These are phyloP conservation scores for Flagelloscypha sp. DNA, from an alignment of 768 basidiomycete genomes.

Conservation along the genomic window DNA sequence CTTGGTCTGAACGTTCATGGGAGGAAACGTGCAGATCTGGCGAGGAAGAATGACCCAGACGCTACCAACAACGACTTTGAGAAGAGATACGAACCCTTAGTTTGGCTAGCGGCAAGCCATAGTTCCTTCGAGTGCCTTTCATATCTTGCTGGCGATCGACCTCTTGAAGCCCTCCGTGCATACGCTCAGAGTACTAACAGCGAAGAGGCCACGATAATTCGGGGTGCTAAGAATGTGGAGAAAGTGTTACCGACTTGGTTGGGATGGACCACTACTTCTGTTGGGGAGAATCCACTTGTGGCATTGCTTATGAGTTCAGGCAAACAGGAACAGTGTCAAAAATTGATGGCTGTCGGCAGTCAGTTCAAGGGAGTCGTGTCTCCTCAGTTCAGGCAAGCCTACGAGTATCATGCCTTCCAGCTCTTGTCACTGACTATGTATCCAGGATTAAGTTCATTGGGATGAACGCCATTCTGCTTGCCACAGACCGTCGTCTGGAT, in stretches of 20 bases:
- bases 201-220: slow-evolving; percentile 33
- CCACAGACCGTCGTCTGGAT: slow-evolving; percentile 22
- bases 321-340: slow-evolving; percentile 33
- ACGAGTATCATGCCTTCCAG: background rate
- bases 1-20: slow-evolving; percentile 56
- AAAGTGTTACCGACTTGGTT: slow-evolving; percentile 37
- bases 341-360: slow-evolving; percentile 35
- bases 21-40: slow-evolving; percentile 52
- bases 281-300: slow-evolving; percentile 47
- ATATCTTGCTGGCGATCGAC: slow-evolving; percentile 39
- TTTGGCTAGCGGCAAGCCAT: slow-evolving; percentile 36
- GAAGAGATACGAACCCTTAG: slow-evolving; percentile 17
- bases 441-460: slow-evolving; percentile 37
- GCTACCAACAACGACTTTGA: slow-evolving; percentile 15
- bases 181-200: slow-evolving; percentile 37
- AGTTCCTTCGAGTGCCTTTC: slow-evolving; percentile 30
- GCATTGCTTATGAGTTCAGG: slow-evolving; percentile 33
- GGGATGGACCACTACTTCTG: slow-evolving; percentile 37
- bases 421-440: slow-evolving; percentile 1
- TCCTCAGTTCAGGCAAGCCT: slow-evolving; percentile 37
- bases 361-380: slow-evolving; percentile 28
- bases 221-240: slow-evolving; percentile 29
- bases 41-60: slow-evolving; percentile 41
- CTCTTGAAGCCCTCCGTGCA: slow-evolving; percentile 41
- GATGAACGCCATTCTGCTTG: slow-evolving; percentile 37